These are phyloP conservation scores for Tuber umbilicatum DNA, from an alignment of 495 filamentous ascomycete species.

Conservation along the genomic window DNA sequence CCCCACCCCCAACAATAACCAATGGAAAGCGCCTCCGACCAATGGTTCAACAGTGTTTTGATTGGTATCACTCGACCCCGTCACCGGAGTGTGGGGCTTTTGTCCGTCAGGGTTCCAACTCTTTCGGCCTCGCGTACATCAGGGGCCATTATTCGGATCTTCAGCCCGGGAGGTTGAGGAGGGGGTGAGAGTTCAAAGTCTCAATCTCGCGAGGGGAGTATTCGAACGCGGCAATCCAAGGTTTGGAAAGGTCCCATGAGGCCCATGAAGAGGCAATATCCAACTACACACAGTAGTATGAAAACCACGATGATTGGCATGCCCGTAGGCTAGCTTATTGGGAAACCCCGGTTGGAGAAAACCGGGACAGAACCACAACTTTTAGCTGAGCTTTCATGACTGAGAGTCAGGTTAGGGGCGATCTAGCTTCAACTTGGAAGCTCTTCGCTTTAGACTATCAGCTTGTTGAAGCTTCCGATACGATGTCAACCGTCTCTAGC, in stretches of 20 bases:
- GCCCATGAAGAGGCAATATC: background rate
- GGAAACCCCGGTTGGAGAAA: background rate
- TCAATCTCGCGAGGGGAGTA: background rate
- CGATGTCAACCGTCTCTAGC: background rate
- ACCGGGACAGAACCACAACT: background rate
- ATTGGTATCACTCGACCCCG: background rate
- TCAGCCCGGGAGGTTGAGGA: background rate
- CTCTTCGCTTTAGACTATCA: background rate
- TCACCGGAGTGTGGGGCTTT: background rate
- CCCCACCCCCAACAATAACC: too few species aligned
- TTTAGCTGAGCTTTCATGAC: background rate
- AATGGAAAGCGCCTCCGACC: background rate
- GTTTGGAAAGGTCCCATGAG: background rate
- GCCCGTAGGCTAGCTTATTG: background rate
- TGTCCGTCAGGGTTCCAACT: background rate
- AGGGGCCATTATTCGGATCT: background rate
- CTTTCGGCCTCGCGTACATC: background rate
- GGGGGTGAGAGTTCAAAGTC: background rate
- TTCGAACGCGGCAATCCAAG: background rate
- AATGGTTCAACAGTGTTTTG: background rate
- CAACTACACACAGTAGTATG: background rate
- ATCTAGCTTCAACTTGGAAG: background rate
- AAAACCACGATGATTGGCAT: background rate
- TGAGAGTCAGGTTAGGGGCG: background rate
- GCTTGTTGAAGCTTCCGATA: background rate